Evolutionary conservation across 2,329 filamentous ascomycete species (phyloP).

Genomic region (Pseudohalonectria lignicola): DNA sequence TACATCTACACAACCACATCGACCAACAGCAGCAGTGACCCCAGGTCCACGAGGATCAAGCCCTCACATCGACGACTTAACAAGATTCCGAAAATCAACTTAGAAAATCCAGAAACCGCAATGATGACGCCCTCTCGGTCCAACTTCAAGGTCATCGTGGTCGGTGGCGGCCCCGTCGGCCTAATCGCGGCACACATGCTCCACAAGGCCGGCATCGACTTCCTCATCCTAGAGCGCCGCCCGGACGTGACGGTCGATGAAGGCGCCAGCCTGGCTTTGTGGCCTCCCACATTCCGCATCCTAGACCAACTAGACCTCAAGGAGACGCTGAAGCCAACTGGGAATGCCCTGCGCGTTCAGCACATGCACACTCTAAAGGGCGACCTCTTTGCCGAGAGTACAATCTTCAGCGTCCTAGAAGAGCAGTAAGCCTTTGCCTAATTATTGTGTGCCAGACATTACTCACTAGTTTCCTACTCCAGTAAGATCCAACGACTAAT

Average conservation of each 20-base stretch:
- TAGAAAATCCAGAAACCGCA: too few relatives aligned
- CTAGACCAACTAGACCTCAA: constrained; percentile 16
- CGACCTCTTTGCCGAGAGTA: constrained; percentile 7
- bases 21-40: too few relatives aligned
- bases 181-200: constrained; percentile 22
- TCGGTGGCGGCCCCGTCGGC: constrained; percentile 6
- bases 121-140: too few relatives aligned
- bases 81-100: too few relatives aligned
- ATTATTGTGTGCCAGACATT: neutral
- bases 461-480: neutral
- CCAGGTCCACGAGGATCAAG: too few relatives aligned
- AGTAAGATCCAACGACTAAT: neutral
- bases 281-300: constrained; percentile 14
- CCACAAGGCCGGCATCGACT: constrained; percentile 15
- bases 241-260: constrained; percentile 11
- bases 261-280: constrained; percentile 12
- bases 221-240: constrained; percentile 17
- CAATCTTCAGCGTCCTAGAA: constrained; percentile 9
- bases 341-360: constrained; percentile 8
- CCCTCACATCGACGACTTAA: too few relatives aligned
- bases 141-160: constrained; percentile 4
- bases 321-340: constrained; percentile 5
- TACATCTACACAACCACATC: too few relatives aligned
- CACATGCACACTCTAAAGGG: constrained; percentile 8
- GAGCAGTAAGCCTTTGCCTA: constrained; percentile 2